Base-by-base conservation (phyloP, 345 rosid genomes). In the Salix brachista region DNA sequence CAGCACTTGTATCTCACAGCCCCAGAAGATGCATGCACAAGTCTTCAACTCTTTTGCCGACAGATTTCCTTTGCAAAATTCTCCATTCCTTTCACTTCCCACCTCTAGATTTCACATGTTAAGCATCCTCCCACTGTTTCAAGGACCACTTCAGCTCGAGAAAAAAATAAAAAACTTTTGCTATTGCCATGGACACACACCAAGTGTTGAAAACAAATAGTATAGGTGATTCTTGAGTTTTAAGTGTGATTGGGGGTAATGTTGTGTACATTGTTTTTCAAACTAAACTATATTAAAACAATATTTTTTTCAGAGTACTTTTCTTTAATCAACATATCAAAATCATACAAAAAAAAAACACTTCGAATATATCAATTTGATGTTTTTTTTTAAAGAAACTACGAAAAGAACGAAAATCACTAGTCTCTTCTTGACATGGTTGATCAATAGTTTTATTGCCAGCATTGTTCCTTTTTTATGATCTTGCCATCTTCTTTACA, bases 21-120 rank as follows among this genome's bases (percentile, higher is more conserved):
- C 12, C 13, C 67, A 56, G 25, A 23, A 75, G 26, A 37, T 18
- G 61, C 56, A 52, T 19, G 37, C 28, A 18, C 30, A 60, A 18
- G 8, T 32, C 62, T 58, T 58, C 10, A 8, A 4, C 67, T 70
- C 71, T 48, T 78, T 75, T 58, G 74, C 79, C 67, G 76, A 82
- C 77, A 67, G 39, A 17, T 54, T 26, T 56, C 61, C 42, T 30
- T 77, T 25, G 21, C 34, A 4, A 54, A 60, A 30, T 41, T 68
- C 44, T 58, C 67, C 19, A 9, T 11, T 62, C 7, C 66, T 9
- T 61, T 71, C 71, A 32, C 65, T 18, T 30, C 17, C 69, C 39
- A 52, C 30, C 39, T 54, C 56, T 58, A 74, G 62, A 60, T 42
- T 72, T 54, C 68, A 37, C 69, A 44, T 61, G 16, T 6, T 19